Evolutionary conservation across 2,329 filamentous ascomycete genomes (phyloP), one percentile per base, ranked within the genome.

Genomic region (Amesomyces nigricolor): DNA sequence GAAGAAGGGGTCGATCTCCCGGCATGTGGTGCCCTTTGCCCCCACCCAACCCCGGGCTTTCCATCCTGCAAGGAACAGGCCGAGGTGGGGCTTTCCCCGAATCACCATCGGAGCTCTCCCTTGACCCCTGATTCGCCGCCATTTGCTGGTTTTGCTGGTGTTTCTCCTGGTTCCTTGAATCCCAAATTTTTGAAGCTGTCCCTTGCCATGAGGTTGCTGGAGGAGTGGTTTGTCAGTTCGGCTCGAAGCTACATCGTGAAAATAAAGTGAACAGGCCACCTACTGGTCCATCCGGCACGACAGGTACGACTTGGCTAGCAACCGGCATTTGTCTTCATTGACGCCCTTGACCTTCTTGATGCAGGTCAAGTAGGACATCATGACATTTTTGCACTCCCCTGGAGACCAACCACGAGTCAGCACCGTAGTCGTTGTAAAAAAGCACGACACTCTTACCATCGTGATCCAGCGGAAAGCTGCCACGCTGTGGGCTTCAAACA

Each of bases 101-200:
- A 50, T 65, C 64, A 71, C 72, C 72, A 70, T 50, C 56, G 57
- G 58, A 69, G 60, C 59, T 70, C 70, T 56, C 69, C 69, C 47
- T 72, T 68, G 46, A 66, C 63, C 14, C 65, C 63, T 48, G 63
- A 61, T 54, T 68, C 64, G 4, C 61, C 52, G 57, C 45, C 49
- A 13, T 52, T 47, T 32, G 65, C 61, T 42, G 67, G 57, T 19
- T 61, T 64, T n/a, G 67, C 66, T 13, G 70, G 67, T 19, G 61
- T 55, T 9, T 63, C 47, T 26, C 22, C 22, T 6, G 22, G 4
- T 30, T 82, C 78, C 5, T 77, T 74, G 64, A 95, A 94, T 0
- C 94, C 94, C 40, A 99, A 76, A 67, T 99, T 99, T 71, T 88
- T 90, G 72, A 97, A 94, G 57, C 95, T 89, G 67, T 99, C 94